Evolutionary conservation across 495 filamentous ascomycete genomes (phyloP).

Genomic region (Mytilinidion resinicola): DNA sequence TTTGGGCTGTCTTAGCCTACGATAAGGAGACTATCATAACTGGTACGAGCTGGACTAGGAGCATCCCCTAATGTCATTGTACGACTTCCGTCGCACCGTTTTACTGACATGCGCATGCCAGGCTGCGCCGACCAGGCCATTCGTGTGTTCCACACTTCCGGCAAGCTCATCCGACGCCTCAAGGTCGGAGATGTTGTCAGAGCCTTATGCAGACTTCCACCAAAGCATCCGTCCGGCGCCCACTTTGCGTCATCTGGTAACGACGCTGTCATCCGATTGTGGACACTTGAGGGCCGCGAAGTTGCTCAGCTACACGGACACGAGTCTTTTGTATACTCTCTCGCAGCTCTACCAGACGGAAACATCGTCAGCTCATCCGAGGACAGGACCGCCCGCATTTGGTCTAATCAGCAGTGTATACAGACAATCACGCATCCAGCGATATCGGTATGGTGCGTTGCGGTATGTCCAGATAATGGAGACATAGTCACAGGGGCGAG

Average conservation of each 20-base stretch:
- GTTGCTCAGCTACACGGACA: slow-evolving; percentile 76
- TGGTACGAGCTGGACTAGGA: slow-evolving; percentile 41
- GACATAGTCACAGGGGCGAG: slow-evolving; percentile 92
- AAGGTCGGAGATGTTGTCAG: slow-evolving; percentile 77
- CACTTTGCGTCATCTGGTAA: slow-evolving; percentile 87
- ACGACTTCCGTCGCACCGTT: background rate
- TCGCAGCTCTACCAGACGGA: slow-evolving; percentile 69
- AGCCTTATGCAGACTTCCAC: slow-evolving; percentile 75
- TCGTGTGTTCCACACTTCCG: slow-evolving; percentile 66
- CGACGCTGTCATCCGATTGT: slow-evolving; percentile 77
- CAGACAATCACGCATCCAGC: slow-evolving; percentile 98
- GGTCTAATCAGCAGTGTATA: slow-evolving; percentile 73
- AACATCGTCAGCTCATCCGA: slow-evolving; percentile 89
- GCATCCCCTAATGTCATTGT: background rate
- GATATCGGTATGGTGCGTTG: slow-evolving; percentile 91
- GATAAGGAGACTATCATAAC: slow-evolving; percentile 78
- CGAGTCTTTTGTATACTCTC: slow-evolving; percentile 91
- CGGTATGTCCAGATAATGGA: slow-evolving; percentile 69
- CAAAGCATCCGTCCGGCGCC: slow-evolving; percentile 67
- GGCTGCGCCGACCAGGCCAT: slow-evolving; percentile 84
- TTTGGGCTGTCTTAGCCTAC: slow-evolving; percentile 86
- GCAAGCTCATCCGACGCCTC: slow-evolving; percentile 59
- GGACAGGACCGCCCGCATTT: slow-evolving; percentile 85
- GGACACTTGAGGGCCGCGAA: slow-evolving; percentile 67
- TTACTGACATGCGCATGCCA: slow-evolving; percentile 25